Evolutionary conservation across 306 rosid species (phyloP).

Genomic region (Albizia julibrissin): DNA sequence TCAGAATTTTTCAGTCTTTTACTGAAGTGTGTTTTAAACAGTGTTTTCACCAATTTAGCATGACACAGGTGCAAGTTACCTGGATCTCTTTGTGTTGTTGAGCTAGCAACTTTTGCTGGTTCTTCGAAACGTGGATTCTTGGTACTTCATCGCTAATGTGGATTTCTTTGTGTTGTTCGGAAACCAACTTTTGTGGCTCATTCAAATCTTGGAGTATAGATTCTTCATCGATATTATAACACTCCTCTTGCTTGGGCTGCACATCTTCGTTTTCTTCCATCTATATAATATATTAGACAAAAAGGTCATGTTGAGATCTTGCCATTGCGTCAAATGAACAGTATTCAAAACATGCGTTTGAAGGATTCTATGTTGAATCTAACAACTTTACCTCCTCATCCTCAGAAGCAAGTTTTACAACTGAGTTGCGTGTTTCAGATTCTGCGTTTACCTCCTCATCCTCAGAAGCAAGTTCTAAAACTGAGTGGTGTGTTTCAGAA

Average conservation of each 20-base stretch:
- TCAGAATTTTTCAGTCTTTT: slow-evolving; percentile 10
- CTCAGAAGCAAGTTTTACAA: slow-evolving; percentile 36
- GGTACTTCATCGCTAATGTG: slow-evolving; percentile 28
- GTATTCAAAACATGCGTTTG: slow-evolving; percentile 3
- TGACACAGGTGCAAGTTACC: slow-evolving; percentile 44
- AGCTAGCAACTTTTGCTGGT: slow-evolving; percentile 54
- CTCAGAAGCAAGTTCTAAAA: slow-evolving; percentile 36
- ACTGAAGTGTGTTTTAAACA: neutral
- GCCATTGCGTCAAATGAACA: neutral
- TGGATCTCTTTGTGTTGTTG: slow-evolving; percentile 59
- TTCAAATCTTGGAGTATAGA: slow-evolving; percentile 9
- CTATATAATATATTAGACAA: slow-evolving; percentile 41
- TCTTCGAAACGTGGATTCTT: slow-evolving; percentile 20
- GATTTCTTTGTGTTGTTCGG: slow-evolving; percentile 2
- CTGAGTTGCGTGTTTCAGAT: slow-evolving; percentile 38
- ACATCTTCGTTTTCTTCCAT: slow-evolving; percentile 50
- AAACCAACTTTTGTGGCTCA: slow-evolving; percentile 60
- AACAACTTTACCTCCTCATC: slow-evolving; percentile 54
- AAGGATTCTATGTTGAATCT: slow-evolving; percentile 23
- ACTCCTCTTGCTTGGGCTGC: slow-evolving; percentile 37
- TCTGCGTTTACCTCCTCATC: slow-evolving; percentile 53
- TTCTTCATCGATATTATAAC: slow-evolving; percentile 25
- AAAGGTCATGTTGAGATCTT: slow-evolving; percentile 5
- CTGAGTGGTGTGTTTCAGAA: slow-evolving; percentile 38
- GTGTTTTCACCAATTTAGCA: neutral